A percentile compares a stretch with the other conserved stretches of the same genome.
Conservation (phyloP, 1,139 yeast genomes). For the Saccharomyces hybrid region DNA sequence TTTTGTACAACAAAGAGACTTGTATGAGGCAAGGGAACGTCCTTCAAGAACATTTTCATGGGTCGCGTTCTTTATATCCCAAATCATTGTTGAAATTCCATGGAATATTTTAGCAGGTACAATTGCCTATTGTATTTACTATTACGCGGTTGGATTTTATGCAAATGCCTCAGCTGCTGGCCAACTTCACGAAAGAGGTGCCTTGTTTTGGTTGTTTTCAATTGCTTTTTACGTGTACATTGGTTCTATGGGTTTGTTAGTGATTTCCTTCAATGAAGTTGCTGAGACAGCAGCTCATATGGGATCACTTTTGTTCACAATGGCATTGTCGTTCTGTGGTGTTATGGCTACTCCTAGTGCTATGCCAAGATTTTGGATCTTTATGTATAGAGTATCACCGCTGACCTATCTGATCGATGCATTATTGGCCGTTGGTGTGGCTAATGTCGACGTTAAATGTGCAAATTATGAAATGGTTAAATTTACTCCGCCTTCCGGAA, state of each 20-base stretch:
- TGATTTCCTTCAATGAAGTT: slow-evolving; percentile 45
- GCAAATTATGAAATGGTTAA: slow-evolving; percentile 39
- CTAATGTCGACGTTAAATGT: slow-evolving; percentile 45
- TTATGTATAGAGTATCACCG: slow-evolving; percentile 59
- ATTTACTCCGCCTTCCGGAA: slow-evolving; percentile 42
- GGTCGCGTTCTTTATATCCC: slow-evolving; percentile 51
- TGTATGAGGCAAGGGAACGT: slow-evolving; percentile 86
- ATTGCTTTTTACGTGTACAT: slow-evolving; percentile 51
- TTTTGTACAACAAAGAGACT: slow-evolving; percentile 62
- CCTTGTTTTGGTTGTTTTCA: slow-evolving; percentile 53
- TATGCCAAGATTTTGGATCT: slow-evolving; percentile 55
- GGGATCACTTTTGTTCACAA: slow-evolving; percentile 54
- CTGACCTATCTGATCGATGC: slow-evolving; percentile 51
- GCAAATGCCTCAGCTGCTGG: slow-evolving; percentile 51
- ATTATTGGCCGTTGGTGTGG: slow-evolving; percentile 46
- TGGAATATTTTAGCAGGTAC: slow-evolving; percentile 65
- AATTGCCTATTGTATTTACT: slow-evolving; percentile 63
- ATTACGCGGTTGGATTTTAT: slow-evolving; percentile 72
- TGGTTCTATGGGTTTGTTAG: slow-evolving; percentile 58
- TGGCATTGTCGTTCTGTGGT: slow-evolving; percentile 76
- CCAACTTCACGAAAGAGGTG: slow-evolving; percentile 52
- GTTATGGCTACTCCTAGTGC: slow-evolving; percentile 57
- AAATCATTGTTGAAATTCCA: slow-evolving; percentile 66
- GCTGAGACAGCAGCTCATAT: slow-evolving; percentile 73
- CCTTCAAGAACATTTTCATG: slow-evolving; percentile 64